Base-by-base conservation (phyloP, 345 rosid genomes). In the Citrus australasica region DNA sequence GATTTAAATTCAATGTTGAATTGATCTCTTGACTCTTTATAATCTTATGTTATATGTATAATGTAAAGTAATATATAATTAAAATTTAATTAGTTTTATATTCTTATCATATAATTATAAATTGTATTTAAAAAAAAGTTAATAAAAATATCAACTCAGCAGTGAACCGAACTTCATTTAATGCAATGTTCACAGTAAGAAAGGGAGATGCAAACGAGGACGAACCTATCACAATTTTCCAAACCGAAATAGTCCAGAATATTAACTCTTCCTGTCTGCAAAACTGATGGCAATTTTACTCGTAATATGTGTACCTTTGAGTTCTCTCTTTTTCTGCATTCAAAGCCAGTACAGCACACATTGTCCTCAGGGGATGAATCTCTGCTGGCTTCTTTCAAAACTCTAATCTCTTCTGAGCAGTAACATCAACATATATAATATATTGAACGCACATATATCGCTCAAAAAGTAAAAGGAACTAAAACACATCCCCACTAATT, bases 281-380 rank as follows among this genome's bases (percentile, higher is more conserved):
- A 66, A 66, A 65, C 7, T 55, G 67, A n/a, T 42, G 73, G 69
- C 60, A 76, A 22, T 24, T 56, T 30, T 70, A 79, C 72, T 56
- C 27, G 32, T 35, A 14, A 79, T 83, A 86, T 83, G 82, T 77
- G 79, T 75, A 79, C 82, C 58, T 69, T 30, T 78, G 68, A 71
- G 27, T 61, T 27, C 73, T 55, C 68, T 59, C 32, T 35, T 67
- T 42, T 21, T 51, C 58, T 46, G 22, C 42, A 69, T 40, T 19
- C 75, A n/a, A 33, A 37, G n/a, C 72, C 9, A n/a, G 63, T 76
- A 51, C 76, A 71, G 55, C 67, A 68, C 53, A 7, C 48, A 60
- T n/a, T 74, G 84, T 78, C 88, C 55, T 63, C 69, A 82, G 86
- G 80, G 83, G 86, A 85, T 85, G 88, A 82, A 84, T 78, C 24